Base-by-base conservation (phyloP, 2,329 filamentous ascomycete genomes). In the Chaetomiaceae sp. region DNA sequence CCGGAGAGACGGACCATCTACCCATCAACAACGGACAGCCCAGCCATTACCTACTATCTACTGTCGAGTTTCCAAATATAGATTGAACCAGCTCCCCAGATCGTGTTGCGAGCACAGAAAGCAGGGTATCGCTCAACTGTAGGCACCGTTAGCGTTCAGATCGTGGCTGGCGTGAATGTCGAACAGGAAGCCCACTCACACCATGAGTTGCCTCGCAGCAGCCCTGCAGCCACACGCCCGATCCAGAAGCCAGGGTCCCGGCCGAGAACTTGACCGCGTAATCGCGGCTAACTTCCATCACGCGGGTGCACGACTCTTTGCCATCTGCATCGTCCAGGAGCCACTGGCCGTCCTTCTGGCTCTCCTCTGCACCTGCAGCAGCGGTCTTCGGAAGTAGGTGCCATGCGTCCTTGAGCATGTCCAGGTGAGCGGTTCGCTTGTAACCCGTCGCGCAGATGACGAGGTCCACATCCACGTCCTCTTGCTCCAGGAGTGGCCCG, bases 131-230 rank as follows among this genome's bases (percentile, higher is more conserved):
- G 62, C 86, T 88, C 67, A 94, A 68, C 80, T 86, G 58, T 44
- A 32, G n/a, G 9, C n/a, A n/a, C 8, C 20, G 32, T 37, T 18
- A 48, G 56, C 51, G 40, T 38, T 42, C 14, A 26, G 44, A 32
- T 17, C 14, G 33, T 26, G n/a, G n/a, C n/a, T n/a, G n/a, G n/a
- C n/a, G n/a, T n/a, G n/a, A n/a, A n/a, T n/a, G n/a, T n/a, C n/a
- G 14, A 32, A 8, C 15, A 30, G 14, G 4, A 29, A 6, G 29
- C 3, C 9, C 20, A 81, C 85, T 81, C 77, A 91, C 85, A 49
- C 91, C 91, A 65, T 97, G 91, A 27, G 89, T 95, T 51, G 76
- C 81, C 71, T 97, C 90, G 63, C 89, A 94, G 70, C 90, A 96
- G 26, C 91, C 91, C 65, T 97, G 93, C 58, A 97, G 73, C 84